Base-by-base conservation (phyloP, 495 filamentous ascomycete genomes). In the Talaromyces ruber region DNA sequence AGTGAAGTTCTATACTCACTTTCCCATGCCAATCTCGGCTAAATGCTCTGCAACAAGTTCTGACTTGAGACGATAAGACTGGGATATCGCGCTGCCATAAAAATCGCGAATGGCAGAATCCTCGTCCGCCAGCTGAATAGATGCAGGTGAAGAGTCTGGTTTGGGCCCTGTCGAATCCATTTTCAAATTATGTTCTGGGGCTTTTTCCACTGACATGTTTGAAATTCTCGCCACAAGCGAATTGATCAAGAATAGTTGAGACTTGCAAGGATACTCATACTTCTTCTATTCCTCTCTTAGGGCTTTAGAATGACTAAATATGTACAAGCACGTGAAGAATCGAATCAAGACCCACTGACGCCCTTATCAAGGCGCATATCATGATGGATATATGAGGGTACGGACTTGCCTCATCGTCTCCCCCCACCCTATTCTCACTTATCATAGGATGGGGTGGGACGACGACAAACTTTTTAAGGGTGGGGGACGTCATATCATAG, bases 21-120 rank as follows among this genome's bases (percentile, higher is more conserved):
- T 63, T 62, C 72, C 70, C 72, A 74, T 73, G 0, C 71, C 71
- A 61, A 74, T 73, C 24, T 73, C 67, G 34, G 68, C 69, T 65
- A 74, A 66, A 55, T 65, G 71, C 56, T 67, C 61, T 0, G 67
- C 71, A 2, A 74, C 61, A 50, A 74, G 22, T 43, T 73, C 72
- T 5, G 72, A 74, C 52, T 74, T 72, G 45, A 74, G 63, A 8
- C 72, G 69, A 60, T 74, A 74, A 0, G 70, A 64, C 21, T 71
- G 65, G 1, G 69, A 71, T 0, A 70, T 72, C 1, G 69, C 70
- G 4, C 69, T 67, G 56, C 72, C 70, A 54, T 74, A 72, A 62
- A 72, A 72, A 4, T 39, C 34, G 3, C 34, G 34, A 39, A 39
- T 39, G 34, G 34, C 34, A 39, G 34, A 39, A 39, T 39, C 34